Base-by-base conservation (phyloP, 1,284 basidiomycete species). In the Ganoderma resinaceum region DNA sequence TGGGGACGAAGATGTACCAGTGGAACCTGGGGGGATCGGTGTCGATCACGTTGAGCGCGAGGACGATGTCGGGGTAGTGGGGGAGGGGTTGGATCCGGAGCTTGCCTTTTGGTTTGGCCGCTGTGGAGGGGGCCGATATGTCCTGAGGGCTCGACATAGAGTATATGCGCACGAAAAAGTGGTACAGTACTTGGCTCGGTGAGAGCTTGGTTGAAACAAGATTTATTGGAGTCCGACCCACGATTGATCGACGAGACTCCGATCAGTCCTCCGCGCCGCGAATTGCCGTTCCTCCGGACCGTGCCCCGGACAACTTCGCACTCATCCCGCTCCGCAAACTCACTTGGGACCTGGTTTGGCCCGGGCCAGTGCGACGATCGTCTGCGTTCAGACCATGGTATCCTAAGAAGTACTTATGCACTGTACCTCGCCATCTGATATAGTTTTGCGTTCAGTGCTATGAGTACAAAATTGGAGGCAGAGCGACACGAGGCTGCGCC, bases 21-120 rank as follows among this genome's bases (percentile, higher is more conserved):
- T 71, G 66, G 46, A 71, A 68, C 40, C 65, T 60, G 29, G 70
- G 63, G n/a, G 66, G 66, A 23, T 53, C 66, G 14, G 70, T 68
- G 65, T 63, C 66, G 65, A 71, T 71, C 35, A 71, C 62, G 60
- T 71, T 65, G 43, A 71, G 66, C 11, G 66, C 62, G 38, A 71
- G 62, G n/a, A 71, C 20, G 43, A 71, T 68, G 20, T 68, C 65
- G 5, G 70, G 70, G 37, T 62, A 60, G 16, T 23, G 52, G 11
- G 70, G 70, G 29, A 38, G 38, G 7, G 69, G 66, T 2, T 20
- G 31, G 16, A 67, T 49, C 20, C 33, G 29, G 33, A 58, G 55
- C 55, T 37, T 35, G 16, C 23, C 52, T 55, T 18, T 33, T 5
- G 53, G 29, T 20, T 55, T 33, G 29, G 31, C 7, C 1, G 14